Base-by-base conservation (phyloP, 257 asterid species). In the Cynanchum wilfordii region DNA sequence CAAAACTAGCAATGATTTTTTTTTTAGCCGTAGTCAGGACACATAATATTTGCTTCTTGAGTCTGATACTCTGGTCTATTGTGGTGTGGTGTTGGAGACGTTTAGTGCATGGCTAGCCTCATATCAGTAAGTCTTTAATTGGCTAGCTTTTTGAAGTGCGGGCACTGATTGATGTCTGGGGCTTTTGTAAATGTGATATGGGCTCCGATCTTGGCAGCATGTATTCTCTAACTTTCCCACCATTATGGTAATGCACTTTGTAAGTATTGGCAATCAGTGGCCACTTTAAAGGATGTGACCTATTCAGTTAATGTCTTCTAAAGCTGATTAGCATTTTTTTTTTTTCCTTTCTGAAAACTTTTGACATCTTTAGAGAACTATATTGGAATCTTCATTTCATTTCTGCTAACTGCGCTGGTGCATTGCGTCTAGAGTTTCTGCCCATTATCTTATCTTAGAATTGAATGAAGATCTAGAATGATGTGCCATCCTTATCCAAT, bases 131-230 rank as follows among this genome's bases (percentile, higher is more conserved):
- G 50, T 33, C 4, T 20, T 33, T 42, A 42, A 42, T n/a, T 20
- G 2, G 24, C 54, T 70, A 13, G 65, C 36, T 27, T 58, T 50
- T 44, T 27, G 29, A 51, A 25, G 15, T 62, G 64, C 71, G 38
- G 77, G 72, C 4, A 16, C 27, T 30, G 54, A 2, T 65, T 24
- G 24, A 55, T 6, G 17, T 52, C 20, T 20, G 30, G 33, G 33
- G 25, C n/a, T 29, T 42, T 6, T 42, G 25, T 19, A 15, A 20
- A 62, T 72, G 76, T 45, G 33, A 63, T 47, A 36, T 33, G 57
- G 55, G 76, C 47, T 5, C 59, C 69, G 19, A 30, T 73, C 65
- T 50, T 64, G n/a, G 68, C 30, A 13, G 69, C 68, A 19, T 13
- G 58, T 13, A 29, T 44, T 58, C 55, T 5, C n/a, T 3, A 8